Evolutionary conservation across 202 grass and related monocot genomes (phyloP).

Genomic region (Digitaria exilis): DNA sequence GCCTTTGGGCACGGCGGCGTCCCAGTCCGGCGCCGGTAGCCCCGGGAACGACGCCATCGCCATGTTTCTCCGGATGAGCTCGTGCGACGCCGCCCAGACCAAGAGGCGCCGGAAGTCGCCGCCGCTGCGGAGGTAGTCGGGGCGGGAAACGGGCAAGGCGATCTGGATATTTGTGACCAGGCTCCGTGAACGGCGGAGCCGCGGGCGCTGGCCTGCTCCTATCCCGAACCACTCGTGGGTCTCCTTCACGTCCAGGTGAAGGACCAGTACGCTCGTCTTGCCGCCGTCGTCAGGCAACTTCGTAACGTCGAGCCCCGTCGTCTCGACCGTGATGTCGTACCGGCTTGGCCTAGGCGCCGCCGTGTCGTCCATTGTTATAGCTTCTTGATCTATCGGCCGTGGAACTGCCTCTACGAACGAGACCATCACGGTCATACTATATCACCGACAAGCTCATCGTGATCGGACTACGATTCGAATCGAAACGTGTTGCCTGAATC

Average conservation of each 20-base stretch:
- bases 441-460: too few species aligned
- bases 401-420: too few species aligned
- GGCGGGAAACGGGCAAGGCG: too few species aligned
- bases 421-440: too few species aligned
- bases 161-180: neutral
- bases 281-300: neutral
- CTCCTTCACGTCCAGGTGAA: neutral
- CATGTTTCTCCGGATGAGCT: too few species aligned
- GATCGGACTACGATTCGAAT: too few species aligned
- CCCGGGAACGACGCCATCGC: neutral
- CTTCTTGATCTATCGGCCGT: too few species aligned
- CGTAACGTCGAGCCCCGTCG: neutral
- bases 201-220: neutral
- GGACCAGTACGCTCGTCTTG: neutral
- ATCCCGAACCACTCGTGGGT: neutral
- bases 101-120: neutral
- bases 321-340: neutral
- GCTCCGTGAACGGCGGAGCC: neutral
- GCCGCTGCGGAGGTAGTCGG: neutral
- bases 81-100: neutral
- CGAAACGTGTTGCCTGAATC: too few species aligned
- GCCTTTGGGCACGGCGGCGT: neutral
- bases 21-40: neutral
- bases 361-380: neutral
- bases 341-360: neutral